Base-by-base conservation (phyloP, 441 rosid species). In the Euphorbia schlechtendalii region DNA sequence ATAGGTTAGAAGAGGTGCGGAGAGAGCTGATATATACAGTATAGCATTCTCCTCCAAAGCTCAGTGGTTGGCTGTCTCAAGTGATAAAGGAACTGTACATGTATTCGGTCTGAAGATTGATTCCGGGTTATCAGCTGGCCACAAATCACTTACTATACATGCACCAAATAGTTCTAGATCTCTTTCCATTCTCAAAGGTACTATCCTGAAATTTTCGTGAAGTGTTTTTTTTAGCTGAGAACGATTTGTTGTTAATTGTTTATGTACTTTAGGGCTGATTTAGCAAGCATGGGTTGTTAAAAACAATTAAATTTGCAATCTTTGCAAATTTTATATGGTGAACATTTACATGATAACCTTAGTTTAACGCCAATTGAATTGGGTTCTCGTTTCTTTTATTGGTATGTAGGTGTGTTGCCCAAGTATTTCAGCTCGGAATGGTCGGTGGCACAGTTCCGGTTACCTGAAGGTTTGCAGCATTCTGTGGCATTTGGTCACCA, bases 1-100 rank as follows among this genome's bases (percentile, higher is more conserved):
- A 25, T n/a, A 88, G 98, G 83, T 87, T n/a, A 84, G 94, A 76
- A 82, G 96, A 66, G 94, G 96, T 63, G 86, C 90, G 46, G 94
- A 85, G 24, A 80, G 85, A 78, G 96, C 94, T 25, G 89, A 86
- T 59, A 86, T 91, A 64, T 81, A 84, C 69, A 84, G 92, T 75
- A 72, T 91, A 62, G 90, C 89, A 27, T 85, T 91, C 76, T 91
- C 90, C 67, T 65, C 86, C 22, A 68, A 73, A 63, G 85, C 84
- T 3, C 82, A 81, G 57, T 88, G 94, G 90, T 74, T 85, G 57
- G 87, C 92, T 0, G 92, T 77, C 52, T 84, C 96, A 46, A 88
- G 96, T 70, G 92, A 88, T 64, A 86, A 90, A 67, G 96, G 96
- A 55, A 91, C 96, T 1, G 84, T 88, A 53, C 98, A 85, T 79